A percentile compares a stretch with the other conserved stretches of the same genome.
phyloP scores from a whole-genome alignment of 768 basidiomycete genomes.

The Rhizopogon sp. region DNA sequence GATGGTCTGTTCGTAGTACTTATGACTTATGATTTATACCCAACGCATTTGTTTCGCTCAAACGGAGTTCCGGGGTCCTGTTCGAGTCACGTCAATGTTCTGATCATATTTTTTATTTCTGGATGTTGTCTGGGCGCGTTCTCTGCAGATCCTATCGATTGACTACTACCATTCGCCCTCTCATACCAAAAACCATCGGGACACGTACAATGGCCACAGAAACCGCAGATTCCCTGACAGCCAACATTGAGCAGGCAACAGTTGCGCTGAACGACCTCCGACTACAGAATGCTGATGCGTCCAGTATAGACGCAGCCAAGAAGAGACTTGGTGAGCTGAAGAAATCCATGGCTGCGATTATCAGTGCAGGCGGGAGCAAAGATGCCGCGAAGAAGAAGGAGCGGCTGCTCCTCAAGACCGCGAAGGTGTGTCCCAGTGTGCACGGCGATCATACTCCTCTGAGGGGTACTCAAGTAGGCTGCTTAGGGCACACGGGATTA shows the following conservation, averaged over 20 bases:
- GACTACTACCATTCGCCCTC: not conserved
- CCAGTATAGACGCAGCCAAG: slow-evolving; percentile 54
- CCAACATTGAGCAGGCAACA: slow-evolving; percentile 53
- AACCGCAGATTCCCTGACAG: slow-evolving; percentile 36
- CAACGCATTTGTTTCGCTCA: no score
- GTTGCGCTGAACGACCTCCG: slow-evolving; percentile 59
- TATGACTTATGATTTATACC: no score
- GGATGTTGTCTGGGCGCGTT: not conserved
- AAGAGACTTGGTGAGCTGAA: slow-evolving; percentile 70
- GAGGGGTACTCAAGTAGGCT: slow-evolving; percentile 9
- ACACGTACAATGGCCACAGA: slow-evolving; percentile 33
- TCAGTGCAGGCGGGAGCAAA: slow-evolving; percentile 29
- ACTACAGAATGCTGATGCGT: slow-evolving; percentile 46
- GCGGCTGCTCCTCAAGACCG: slow-evolving; percentile 80
- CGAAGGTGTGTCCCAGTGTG: slow-evolving; percentile 61
- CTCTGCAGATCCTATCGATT: slow-evolving; percentile 1
- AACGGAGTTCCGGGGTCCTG: not conserved
- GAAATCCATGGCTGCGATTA: slow-evolving; percentile 44
- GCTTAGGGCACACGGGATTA: slow-evolving; percentile 91
- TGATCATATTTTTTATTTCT: not conserved
- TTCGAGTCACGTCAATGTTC: not conserved
- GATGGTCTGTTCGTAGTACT: not conserved
- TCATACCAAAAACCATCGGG: not conserved
- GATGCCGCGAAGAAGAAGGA: slow-evolving; percentile 60
- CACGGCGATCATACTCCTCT: slow-evolving; percentile 9